phyloP scores from a whole-genome alignment of 495 filamentous ascomycete species.

The Gamarada debralockiae region DNA sequence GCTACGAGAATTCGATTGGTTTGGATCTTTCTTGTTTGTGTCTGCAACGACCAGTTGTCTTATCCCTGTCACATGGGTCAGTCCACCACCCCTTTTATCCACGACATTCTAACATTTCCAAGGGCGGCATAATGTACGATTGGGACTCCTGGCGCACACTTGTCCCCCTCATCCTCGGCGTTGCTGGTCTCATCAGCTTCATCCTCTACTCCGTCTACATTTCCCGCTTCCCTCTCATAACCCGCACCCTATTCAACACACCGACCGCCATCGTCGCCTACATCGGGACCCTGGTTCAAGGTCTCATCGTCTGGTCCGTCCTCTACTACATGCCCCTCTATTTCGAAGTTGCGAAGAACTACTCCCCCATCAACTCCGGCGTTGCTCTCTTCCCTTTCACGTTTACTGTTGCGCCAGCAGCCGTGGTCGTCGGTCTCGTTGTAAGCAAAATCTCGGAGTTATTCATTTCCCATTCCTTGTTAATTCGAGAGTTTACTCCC shows the following conservation, averaged over 20 bases:
- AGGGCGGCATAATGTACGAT: slow-evolving; percentile 46
- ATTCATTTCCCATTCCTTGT: no score
- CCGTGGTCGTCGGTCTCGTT: slow-evolving; percentile 42
- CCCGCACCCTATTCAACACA: slow-evolving; percentile 32
- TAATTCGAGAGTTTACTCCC: no score
- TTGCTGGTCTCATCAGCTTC: slow-evolving; percentile 33
- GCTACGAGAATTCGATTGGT: slow-evolving; percentile 52
- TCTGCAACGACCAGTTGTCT: slow-evolving; percentile 39
- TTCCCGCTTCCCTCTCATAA: slow-evolving; percentile 41
- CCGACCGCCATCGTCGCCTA: slow-evolving; percentile 35
- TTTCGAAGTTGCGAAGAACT: slow-evolving; percentile 58
- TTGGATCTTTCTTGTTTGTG: slow-evolving; percentile 53
- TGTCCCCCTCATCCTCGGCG: slow-evolving; percentile 51
- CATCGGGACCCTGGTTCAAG: slow-evolving; percentile 23
- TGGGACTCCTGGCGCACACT: slow-evolving; percentile 52
- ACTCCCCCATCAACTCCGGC: slow-evolving; percentile 51
- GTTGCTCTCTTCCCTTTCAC: slow-evolving; percentile 58
- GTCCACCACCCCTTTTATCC: slow-evolving; percentile 22
- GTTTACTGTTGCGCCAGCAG: slow-evolving; percentile 39
- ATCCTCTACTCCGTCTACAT: slow-evolving; percentile 43
- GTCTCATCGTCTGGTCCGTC: slow-evolving; percentile 12
- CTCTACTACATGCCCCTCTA: slow-evolving; percentile 68
- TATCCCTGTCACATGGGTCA: slow-evolving; percentile 44
- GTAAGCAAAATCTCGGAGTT: no score
- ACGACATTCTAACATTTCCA: slow-evolving; percentile 13